These are phyloP conservation scores for Cordyceps tenuipes DNA, from an alignment of 2,329 filamentous ascomycete species.

Conservation along the genomic window DNA sequence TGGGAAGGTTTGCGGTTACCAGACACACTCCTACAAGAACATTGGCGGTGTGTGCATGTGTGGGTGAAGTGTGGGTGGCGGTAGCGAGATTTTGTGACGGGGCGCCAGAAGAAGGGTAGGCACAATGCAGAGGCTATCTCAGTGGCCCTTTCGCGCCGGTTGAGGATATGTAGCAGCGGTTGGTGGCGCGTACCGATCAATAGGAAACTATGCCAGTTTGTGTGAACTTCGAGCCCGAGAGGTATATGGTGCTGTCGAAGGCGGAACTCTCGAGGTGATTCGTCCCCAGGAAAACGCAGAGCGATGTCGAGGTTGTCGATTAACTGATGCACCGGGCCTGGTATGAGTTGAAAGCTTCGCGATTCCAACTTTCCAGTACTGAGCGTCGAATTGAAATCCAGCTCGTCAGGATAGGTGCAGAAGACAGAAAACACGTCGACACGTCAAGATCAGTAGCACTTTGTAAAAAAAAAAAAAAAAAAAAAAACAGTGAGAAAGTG, in stretches of 20 bases:
- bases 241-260: background rate
- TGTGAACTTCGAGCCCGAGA: background rate
- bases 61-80: background rate
- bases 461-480: background rate
- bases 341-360: background rate
- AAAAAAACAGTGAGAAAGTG: background rate
- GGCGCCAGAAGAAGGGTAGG: background rate
- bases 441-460: background rate
- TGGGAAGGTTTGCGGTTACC: background rate
- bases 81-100: background rate
- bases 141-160: background rate
- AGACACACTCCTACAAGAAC: background rate
- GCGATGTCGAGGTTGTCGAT: background rate
- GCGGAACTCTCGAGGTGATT: background rate
- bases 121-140: background rate
- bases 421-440: background rate
- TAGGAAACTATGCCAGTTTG: background rate
- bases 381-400: background rate
- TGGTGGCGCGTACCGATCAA: background rate
- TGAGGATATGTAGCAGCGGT: background rate
- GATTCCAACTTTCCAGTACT: background rate
- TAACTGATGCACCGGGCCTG: background rate
- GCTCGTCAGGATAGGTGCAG: background rate
- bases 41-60: background rate
- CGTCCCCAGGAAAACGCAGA: background rate